Percentiles rank a stretch among this genome's conserved stretches.
Conservation (phyloP, 2,329 filamentous ascomycete species). For the Leptographium lundbergii region DNA sequence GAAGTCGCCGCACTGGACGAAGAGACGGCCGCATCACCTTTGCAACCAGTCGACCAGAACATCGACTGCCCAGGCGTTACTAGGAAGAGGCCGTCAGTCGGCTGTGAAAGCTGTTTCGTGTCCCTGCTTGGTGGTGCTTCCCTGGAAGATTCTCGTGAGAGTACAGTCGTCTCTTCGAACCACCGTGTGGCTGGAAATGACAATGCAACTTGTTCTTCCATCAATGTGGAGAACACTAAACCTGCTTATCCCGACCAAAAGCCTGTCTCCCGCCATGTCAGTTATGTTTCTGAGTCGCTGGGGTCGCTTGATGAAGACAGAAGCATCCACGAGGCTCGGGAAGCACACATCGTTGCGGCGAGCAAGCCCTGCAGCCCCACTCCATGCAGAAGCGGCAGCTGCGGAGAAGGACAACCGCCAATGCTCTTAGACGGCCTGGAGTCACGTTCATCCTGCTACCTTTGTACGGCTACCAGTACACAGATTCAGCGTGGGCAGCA, state of each 20-base stretch:
- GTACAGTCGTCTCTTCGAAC: background rate
- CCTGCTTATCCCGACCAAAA: background rate
- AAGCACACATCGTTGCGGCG: constrained; percentile 7
- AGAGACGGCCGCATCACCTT: background rate
- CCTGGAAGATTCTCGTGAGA: background rate
- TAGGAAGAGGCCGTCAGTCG: background rate
- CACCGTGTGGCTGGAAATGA: no score
- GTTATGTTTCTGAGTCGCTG: constrained; percentile 3
- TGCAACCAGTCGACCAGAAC: background rate
- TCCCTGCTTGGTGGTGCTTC: background rate
- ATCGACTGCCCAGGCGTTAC: background rate
- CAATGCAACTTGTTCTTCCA: no score
- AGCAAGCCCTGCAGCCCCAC: background rate
- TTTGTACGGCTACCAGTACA: background rate
- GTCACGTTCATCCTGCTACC: background rate
- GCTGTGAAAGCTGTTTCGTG: background rate
- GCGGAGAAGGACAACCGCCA: background rate
- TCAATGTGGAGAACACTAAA: background rate
- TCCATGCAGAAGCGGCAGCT: background rate
- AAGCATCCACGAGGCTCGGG: constrained; percentile 15
- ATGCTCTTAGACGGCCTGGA: background rate
- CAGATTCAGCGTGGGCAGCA: background rate
- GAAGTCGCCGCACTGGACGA: background rate
- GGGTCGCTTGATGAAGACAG: constrained; percentile 11
- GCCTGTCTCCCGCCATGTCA: background rate